These are phyloP conservation scores for Actinomortierella ambigua DNA, from an alignment of 371 early-diverging fungal species.

Conservation along the genomic window DNA sequence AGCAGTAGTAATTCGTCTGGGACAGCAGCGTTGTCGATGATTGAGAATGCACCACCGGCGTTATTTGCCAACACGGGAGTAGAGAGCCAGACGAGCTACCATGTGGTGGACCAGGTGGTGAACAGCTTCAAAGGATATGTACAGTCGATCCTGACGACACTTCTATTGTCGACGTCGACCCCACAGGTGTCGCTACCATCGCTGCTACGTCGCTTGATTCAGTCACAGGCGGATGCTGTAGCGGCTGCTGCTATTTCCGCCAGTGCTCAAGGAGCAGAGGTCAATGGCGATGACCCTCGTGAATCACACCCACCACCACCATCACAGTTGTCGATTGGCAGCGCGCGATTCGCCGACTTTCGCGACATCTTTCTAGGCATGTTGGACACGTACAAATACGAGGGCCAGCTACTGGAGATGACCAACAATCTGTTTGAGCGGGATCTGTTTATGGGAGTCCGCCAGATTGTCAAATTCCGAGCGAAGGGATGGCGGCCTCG, in stretches of 20 bases:
- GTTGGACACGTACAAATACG: constrained; percentile 78
- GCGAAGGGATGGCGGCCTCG: constrained; percentile 69
- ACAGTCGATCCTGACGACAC: constrained; percentile 65
- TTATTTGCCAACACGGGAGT: constrained; percentile 35
- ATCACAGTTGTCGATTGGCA: constrained; percentile 23
- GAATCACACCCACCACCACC: no score
- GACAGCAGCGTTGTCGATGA: constrained; percentile 16
- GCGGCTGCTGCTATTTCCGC: no score
- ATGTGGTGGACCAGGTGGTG: constrained; percentile 50
- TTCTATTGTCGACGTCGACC: constrained; percentile 64
- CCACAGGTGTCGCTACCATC: constrained; percentile 72
- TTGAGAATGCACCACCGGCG: constrained; percentile 44
- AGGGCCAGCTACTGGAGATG: constrained; percentile 73
- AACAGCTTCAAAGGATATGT: constrained; percentile 67
- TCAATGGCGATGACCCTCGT: no score
- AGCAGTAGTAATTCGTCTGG: constrained; percentile 6
- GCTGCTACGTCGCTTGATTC: constrained; percentile 65
- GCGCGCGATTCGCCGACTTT: constrained; percentile 75
- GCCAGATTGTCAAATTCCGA: constrained; percentile 59
- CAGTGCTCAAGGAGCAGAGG: no score
- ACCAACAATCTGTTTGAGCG: constrained; percentile 75
- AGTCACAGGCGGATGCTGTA: constrained; percentile 48
- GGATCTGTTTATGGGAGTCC: constrained; percentile 63
- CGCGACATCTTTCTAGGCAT: constrained; percentile 75
- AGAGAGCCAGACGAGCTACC: constrained; percentile 25